These are phyloP conservation scores for Colletotrichum cereale DNA, from an alignment of 2,329 filamentous ascomycete genomes.

Conservation along the genomic window DNA sequence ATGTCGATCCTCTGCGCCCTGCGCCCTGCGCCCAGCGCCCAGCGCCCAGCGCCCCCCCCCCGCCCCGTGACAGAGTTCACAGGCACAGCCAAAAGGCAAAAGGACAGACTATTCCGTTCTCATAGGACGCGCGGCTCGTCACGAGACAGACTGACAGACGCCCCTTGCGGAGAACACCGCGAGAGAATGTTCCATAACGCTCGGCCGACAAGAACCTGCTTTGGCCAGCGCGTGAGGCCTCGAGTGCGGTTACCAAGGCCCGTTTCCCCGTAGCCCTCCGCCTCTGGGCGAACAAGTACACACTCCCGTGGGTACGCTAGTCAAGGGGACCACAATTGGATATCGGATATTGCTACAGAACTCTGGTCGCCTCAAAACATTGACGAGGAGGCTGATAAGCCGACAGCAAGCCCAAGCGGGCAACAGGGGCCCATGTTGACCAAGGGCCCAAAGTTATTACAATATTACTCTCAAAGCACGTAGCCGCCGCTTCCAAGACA, in stretches of 20 bases:
- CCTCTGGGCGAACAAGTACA: neutral
- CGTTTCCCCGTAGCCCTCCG: neutral
- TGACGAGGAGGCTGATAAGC: neutral
- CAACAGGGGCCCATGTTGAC: neutral
- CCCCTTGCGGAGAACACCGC: neutral
- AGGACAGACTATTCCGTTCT: neutral
- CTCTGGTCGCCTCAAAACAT: neutral
- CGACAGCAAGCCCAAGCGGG: neutral
- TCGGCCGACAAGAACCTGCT: too few relatives aligned
- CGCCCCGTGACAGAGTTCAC: neutral
- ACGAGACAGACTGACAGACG: neutral
- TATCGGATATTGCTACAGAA: slow-evolving; percentile 2
- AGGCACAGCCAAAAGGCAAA: neutral
- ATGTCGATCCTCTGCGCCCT: neutral
- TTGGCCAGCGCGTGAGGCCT: neutral
- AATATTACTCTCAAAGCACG: slow-evolving; percentile 61
- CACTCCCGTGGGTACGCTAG: neutral
- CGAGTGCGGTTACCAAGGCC: neutral
- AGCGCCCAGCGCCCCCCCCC: neutral
- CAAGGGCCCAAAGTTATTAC: slow-evolving; percentile 1
- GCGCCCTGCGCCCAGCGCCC: neutral
- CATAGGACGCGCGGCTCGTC: neutral
- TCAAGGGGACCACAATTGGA: neutral
- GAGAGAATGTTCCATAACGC: neutral
- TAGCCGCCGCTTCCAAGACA: slow-evolving; percentile 76